phyloP scores from a whole-genome alignment of 164 flowering plant genomes.

The Annona squamosa region DNA sequence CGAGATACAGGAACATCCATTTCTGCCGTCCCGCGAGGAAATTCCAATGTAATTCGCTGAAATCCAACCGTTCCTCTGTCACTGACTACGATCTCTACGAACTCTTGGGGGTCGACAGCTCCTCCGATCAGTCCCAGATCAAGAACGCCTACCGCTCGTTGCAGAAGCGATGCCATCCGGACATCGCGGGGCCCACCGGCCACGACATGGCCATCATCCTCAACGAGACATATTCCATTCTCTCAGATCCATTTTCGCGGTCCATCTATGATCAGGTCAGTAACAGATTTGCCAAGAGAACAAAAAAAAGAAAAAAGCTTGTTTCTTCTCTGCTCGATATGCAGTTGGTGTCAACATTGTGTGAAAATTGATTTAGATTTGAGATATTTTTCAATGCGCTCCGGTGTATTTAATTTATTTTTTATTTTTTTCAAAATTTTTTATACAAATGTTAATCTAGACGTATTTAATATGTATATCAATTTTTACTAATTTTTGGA shows the following conservation, averaged over 20 bases:
- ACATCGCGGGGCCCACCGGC: constrained; percentile 77
- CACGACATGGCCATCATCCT: constrained; percentile 95
- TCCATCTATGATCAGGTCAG: constrained; percentile 65
- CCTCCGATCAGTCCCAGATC: constrained; percentile 50
- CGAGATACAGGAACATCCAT: constrained; percentile 1
- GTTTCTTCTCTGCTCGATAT: not conserved
- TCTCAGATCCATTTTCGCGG: constrained; percentile 69
- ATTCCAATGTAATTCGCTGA: constrained; percentile 4
- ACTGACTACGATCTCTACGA: constrained; percentile 74
- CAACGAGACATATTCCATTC: constrained; percentile 70
- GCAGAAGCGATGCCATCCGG: constrained; percentile 93
- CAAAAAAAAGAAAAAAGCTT: not conserved
- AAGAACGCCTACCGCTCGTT: constrained; percentile 65
- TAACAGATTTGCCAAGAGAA: not conserved
- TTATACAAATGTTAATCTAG: too few relatives aligned
- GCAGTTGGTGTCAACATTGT: not conserved
- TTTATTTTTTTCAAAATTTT: too few relatives aligned
- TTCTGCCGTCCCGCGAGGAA: constrained; percentile 12
- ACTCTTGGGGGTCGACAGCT: constrained; percentile 70
- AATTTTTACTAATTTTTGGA: too few relatives aligned
- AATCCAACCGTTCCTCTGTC: constrained; percentile 35
- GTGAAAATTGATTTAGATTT: too few relatives aligned
- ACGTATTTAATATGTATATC: too few relatives aligned
- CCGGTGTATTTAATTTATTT: too few relatives aligned
- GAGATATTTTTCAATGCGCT: too few relatives aligned